phyloP scores from a whole-genome alignment of 2,329 filamentous ascomycete species.

The Aspergillus flavus region DNA sequence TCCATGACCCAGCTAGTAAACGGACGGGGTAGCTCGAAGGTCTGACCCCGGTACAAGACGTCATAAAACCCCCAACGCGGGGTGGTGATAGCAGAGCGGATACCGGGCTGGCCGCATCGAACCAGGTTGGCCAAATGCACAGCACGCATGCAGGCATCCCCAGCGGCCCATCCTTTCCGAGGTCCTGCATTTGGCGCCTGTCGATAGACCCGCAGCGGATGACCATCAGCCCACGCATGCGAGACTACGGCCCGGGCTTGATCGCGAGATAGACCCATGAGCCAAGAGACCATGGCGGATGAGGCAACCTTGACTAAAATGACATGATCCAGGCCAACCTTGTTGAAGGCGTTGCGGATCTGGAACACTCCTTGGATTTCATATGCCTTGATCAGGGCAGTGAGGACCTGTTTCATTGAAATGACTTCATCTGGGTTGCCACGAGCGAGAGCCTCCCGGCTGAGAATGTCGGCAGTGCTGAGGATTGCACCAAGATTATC shows the following conservation, averaged over 20 bases:
- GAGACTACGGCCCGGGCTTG: conserved; percentile 41
- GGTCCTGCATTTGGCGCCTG: conserved; percentile 38
- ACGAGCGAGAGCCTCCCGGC: not conserved
- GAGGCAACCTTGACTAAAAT: conserved; percentile 48
- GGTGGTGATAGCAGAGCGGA: conserved; percentile 30
- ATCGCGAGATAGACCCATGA: conserved; percentile 37
- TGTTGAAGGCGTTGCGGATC: conserved; percentile 42
- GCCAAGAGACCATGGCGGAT: conserved; percentile 40
- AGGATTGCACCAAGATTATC: conserved; percentile 46
- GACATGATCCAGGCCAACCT: conserved; percentile 44
- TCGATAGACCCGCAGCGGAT: conserved; percentile 39
- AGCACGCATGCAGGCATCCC: conserved; percentile 45
- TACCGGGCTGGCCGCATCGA: not conserved
- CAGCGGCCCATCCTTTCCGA: conserved; percentile 48
- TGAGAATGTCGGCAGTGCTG: conserved; percentile 30
- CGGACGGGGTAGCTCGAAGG: conserved; percentile 20
- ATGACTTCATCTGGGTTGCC: not conserved
- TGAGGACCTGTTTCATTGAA: conserved; percentile 24
- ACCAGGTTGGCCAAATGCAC: conserved; percentile 35
- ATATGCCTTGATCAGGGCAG: conserved; percentile 44
- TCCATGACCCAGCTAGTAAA: conserved; percentile 27
- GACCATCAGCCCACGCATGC: conserved; percentile 45
- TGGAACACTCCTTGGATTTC: conserved; percentile 48
- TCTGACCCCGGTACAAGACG: conserved; percentile 21
- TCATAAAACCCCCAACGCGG: conserved; percentile 42